These are phyloP conservation scores for Hericium rajendrae DNA, from an alignment of 768 basidiomycete species.

Conservation along the genomic window DNA sequence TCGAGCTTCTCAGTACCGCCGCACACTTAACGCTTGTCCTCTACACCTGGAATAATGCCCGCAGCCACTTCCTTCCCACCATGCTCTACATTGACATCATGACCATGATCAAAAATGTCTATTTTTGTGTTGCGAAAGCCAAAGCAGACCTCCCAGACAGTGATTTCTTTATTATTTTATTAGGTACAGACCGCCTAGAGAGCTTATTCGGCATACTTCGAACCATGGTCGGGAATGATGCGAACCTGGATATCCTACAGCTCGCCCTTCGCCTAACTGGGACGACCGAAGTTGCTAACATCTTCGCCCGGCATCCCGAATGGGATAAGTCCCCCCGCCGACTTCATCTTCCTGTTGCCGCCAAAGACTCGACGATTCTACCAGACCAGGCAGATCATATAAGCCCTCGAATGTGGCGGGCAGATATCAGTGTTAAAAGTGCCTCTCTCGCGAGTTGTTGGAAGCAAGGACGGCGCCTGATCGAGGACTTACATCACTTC, in stretches of 20 bases:
- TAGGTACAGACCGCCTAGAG: constrained; percentile 11
- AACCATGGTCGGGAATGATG: constrained; percentile 17
- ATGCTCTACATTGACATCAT: constrained; percentile 13
- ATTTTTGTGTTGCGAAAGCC: constrained; percentile 17
- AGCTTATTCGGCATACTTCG: constrained; percentile 14
- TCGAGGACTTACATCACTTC: not conserved
- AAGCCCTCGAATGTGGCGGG: not conserved
- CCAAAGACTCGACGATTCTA: not conserved
- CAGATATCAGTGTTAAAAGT: not conserved
- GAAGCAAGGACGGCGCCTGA: not conserved
- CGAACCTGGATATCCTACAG: constrained; percentile 15
- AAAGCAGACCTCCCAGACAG: constrained; percentile 8
- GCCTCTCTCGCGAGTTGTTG: not conserved
- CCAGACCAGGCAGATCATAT: not conserved
- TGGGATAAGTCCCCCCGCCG: constrained; percentile 30
- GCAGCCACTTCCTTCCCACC: constrained; percentile 6
- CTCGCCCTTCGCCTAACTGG: constrained; percentile 21
- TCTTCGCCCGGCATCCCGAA: constrained; percentile 27
- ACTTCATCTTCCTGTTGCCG: constrained; percentile 12
- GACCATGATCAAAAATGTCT: constrained; percentile 16
- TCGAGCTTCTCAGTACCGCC: not conserved
- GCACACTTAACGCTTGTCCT: not conserved
- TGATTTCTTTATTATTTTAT: not conserved
- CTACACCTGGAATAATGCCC: not conserved
- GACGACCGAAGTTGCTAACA: constrained; percentile 24